Percentiles rank a stretch among this genome's conserved stretches.
These are phyloP conservation scores for Casaregolazyma lundiana DNA, from an alignment of 1,139 yeast species.

Conservation along the genomic window DNA sequence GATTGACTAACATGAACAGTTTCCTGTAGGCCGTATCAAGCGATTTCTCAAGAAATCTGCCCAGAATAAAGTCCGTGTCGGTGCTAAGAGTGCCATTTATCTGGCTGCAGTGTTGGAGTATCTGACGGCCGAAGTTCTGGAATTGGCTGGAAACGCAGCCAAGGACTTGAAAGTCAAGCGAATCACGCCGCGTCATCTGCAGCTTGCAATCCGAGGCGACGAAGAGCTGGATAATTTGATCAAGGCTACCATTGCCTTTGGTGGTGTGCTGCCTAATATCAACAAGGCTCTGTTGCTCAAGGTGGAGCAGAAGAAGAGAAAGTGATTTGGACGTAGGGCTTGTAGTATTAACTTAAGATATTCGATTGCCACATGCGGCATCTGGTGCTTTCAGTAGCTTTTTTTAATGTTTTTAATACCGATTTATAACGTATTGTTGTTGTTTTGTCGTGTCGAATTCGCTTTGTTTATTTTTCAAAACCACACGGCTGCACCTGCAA, in stretches of 20 bases:
- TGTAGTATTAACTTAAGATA: neutral
- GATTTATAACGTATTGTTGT: no score
- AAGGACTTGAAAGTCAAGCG: constrained; percentile 97
- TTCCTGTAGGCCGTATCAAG: constrained; percentile 98
- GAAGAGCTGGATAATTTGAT: constrained; percentile 95
- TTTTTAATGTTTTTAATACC: no score
- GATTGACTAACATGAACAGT: constrained; percentile 27
- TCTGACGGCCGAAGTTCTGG: constrained; percentile 96
- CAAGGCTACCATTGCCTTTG: constrained; percentile 96
- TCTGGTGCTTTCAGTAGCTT: no score
- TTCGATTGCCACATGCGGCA: no score
- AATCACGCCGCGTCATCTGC: constrained; percentile 98
- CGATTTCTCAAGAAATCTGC: constrained; percentile 89
- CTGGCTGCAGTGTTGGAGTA: constrained; percentile 96
- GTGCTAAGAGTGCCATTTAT: constrained; percentile 95
- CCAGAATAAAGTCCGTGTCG: constrained; percentile 91
- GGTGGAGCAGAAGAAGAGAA: constrained; percentile 79
- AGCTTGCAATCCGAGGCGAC: constrained; percentile 97
- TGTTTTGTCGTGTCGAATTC: no score
- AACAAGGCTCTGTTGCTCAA: constrained; percentile 89
- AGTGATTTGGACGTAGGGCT: constrained; percentile 18
- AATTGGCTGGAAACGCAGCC: constrained; percentile 98
- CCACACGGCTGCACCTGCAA: no score
- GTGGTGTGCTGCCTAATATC: constrained; percentile 98
- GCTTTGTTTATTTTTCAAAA: no score